These are phyloP conservation scores for Globisporangium alternatum DNA, from an alignment of 352 stramenopile species.

Conservation along the genomic window DNA sequence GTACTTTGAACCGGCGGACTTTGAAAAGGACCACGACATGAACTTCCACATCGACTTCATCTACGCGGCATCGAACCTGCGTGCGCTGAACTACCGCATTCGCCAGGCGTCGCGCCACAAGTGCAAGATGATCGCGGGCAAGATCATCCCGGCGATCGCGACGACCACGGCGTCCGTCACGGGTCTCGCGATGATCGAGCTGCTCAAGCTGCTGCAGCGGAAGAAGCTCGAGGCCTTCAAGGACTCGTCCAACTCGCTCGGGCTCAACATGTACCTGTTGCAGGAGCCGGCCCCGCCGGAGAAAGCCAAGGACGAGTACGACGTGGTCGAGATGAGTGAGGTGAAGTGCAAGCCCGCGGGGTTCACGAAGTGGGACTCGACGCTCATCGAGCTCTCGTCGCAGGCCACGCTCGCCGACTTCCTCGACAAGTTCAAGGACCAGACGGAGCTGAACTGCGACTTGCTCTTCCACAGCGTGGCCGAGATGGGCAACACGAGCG, in stretches of 20 bases:
- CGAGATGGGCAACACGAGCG: constrained; percentile 57
- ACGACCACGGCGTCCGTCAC: constrained; percentile 99
- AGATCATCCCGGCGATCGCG: constrained; percentile 99
- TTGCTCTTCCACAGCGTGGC: constrained; percentile 78
- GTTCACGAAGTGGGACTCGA: constrained; percentile 94
- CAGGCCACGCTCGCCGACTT: constrained; percentile 70
- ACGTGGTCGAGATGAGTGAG: constrained; percentile 86
- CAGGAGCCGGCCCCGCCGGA: constrained; percentile 80
- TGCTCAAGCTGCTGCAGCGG: constrained; percentile 86
- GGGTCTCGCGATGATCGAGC: constrained; percentile 93
- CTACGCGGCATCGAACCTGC: constrained; percentile 96
- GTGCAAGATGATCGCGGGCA: constrained; percentile 99
- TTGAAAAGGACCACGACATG: constrained; percentile 98
- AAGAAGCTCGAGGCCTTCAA: constrained; percentile 90
- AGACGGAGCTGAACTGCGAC: constrained; percentile 77
- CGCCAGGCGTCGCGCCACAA: constrained; percentile 80
- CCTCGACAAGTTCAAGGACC: constrained; percentile 57
- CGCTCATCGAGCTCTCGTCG: constrained; percentile 64
- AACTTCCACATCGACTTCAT: constrained; percentile 98
- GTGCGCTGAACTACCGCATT: constrained; percentile 88
- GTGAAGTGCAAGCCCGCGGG: constrained; percentile 83
- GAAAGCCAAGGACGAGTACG: constrained; percentile 91
- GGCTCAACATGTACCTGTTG: constrained; percentile 92
- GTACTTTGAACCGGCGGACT: constrained; percentile 84
- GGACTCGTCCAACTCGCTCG: constrained; percentile 91